These are phyloP conservation scores for Fraxinus xanthoxyloides DNA, from an alignment of 305 asterid genomes.

Conservation along the genomic window DNA sequence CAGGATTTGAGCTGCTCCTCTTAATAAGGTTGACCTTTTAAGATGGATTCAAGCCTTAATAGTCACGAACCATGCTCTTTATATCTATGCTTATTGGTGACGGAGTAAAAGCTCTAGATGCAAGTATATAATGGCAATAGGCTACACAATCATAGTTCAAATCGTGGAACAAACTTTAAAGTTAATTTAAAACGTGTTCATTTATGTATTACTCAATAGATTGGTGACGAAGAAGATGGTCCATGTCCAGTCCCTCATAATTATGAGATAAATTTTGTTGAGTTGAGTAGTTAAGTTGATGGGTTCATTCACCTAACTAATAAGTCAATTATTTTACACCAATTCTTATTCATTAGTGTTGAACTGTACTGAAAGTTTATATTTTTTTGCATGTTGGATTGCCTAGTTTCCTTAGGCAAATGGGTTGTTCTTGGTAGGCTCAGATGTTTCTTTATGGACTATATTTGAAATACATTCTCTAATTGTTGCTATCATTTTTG, in stretches of 20 bases:
- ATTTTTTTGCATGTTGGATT: not conserved
- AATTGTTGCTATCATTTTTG: not conserved
- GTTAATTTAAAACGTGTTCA: not conserved
- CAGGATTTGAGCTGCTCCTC: no score
- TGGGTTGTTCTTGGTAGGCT: not conserved
- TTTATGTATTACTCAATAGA: not conserved
- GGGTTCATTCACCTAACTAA: not conserved
- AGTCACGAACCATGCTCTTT: not conserved
- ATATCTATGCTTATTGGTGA: not conserved
- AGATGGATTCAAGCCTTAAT: no score
- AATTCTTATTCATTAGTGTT: not conserved
- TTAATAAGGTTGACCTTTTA: no score
- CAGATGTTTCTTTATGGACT: not conserved
- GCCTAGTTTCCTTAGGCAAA: conserved; percentile 3
- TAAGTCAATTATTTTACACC: not conserved
- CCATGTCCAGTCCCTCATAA: not conserved
- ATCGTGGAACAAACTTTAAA: not conserved
- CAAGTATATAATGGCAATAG: not conserved
- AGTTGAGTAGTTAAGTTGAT: not conserved
- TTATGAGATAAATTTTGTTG: not conserved
- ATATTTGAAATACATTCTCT: not conserved
- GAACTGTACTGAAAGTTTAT: not conserved
- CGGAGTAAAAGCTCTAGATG: not conserved
- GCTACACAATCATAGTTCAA: not conserved
- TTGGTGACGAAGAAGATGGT: not conserved